Evolutionary conservation across 306 rosid species (phyloP).

Genomic region (Sesbania bispinosa): DNA sequence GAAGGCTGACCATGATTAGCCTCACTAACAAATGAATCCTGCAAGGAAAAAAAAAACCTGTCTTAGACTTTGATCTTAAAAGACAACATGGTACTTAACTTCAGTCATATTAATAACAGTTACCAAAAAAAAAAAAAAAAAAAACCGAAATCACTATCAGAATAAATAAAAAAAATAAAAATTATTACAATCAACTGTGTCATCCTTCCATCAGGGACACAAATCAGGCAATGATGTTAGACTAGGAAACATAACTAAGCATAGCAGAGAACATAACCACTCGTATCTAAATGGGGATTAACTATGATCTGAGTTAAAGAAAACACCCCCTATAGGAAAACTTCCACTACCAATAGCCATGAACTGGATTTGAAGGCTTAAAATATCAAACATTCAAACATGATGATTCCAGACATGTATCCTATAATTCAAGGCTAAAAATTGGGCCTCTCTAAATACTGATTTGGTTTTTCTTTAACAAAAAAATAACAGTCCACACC

Average conservation of each 20-base stretch:
- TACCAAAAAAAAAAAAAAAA: background rate
- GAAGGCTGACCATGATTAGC: constrained; percentile 58
- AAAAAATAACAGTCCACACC: background rate
- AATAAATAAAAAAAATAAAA: background rate
- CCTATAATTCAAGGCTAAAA: constrained; percentile 13
- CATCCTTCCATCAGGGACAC: background rate
- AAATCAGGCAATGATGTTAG: background rate
- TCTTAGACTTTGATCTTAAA: constrained; percentile 24
- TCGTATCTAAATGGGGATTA: constrained; percentile 22
- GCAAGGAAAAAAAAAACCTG: constrained; percentile 17
- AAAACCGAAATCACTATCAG: background rate
- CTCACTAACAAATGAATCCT: constrained; percentile 80
- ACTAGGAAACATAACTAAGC: background rate
- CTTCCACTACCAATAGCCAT: background rate
- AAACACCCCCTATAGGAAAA: background rate
- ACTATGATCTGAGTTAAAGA: constrained; percentile 21
- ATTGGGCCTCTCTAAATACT: background rate
- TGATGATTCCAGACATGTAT: constrained; percentile 3
- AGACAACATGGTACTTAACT: background rate
- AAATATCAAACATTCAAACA: constrained; percentile 9
- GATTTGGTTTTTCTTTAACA: too few relatives aligned
- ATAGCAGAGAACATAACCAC: background rate
- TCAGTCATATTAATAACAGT: constrained; percentile 17
- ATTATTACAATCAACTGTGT: background rate
- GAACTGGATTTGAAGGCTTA: constrained; percentile 21